Evolutionary conservation across 164 flowering plant genomes (phyloP), one percentile per base, ranked within the genome.

Genomic region (Berberis thunbergii): DNA sequence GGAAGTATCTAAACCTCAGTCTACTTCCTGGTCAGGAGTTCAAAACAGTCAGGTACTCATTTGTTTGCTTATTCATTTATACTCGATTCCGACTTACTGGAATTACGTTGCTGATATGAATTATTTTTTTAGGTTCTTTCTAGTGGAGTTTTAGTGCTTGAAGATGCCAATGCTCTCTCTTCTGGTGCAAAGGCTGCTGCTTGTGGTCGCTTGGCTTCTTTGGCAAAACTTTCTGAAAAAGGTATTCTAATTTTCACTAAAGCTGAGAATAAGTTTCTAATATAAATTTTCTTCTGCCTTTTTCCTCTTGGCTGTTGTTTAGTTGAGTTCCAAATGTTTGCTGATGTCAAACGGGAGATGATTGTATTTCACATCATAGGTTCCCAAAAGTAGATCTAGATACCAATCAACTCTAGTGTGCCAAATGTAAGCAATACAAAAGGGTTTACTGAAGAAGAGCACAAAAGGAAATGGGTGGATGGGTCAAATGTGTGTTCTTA

Each of bases 131-230:
- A 91, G 97, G 79, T 67, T 67, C 62, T 52, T 67, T 57, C 81
- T 60, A 49, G 68, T 55, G 73, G 70, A 57, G 71, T 88, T 69
- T n/a, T 86, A 65, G 71, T 59, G 59, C 96, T 89, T 66, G 71
- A 78, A 45, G 84, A 89, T 75, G 96, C 91, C 39, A 76, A 76
- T 60, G 50, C 74, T 48, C 72, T 69, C 62, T 84, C 78, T 61
- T 86, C 87, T 56, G 98, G 98, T 39, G 87, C 98, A 60, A 93
- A 93, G 81, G 91, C 98, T 68, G 84, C 91, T 49, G 85, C 98
- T 57, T 89, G 98, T 71, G 84, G 89, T 54, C 86, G 67, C 44
- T 75, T 93, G 53, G 91, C 85, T 66, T 80, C 96, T 71, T 71
- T 93, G 67, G 83, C 96, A 1, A 80, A 73, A 54, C 73, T 67